phyloP scores from a whole-genome alignment of 768 basidiomycete species.

The Rhodocollybia butyracea region DNA sequence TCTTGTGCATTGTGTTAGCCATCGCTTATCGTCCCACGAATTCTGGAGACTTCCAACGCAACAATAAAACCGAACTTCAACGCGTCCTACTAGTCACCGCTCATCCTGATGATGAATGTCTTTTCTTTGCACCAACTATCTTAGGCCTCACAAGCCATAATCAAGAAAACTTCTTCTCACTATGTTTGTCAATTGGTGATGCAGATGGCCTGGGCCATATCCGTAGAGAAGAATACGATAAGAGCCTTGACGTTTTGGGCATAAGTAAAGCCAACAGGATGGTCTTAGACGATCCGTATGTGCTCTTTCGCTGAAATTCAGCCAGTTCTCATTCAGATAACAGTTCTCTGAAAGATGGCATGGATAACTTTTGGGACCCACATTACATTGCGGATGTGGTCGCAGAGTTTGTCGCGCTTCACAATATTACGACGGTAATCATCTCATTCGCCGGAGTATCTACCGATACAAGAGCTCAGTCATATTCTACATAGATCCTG shows the following conservation, averaged over 20 bases:
- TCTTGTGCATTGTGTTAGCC: neutral
- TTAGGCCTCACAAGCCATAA: slow-evolving; percentile 39
- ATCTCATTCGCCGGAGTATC: slow-evolving; percentile 19
- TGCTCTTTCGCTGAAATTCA: slow-evolving; percentile 8
- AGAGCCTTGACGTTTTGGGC: slow-evolving; percentile 52
- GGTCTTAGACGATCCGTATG: slow-evolving; percentile 71
- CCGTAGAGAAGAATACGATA: slow-evolving; percentile 42
- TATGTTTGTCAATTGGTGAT: slow-evolving; percentile 79
- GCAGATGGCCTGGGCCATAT: slow-evolving; percentile 52
- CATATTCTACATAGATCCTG: slow-evolving; percentile 54
- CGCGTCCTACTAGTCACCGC: slow-evolving; percentile 76
- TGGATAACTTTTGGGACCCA: slow-evolving; percentile 63
- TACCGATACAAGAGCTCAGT: slow-evolving; percentile 6
- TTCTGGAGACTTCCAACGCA: neutral
- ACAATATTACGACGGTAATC: slow-evolving; percentile 63
- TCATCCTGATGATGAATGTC: slow-evolving; percentile 92
- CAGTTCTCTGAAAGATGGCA: slow-evolving; percentile 71
- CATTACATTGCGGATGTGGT: slow-evolving; percentile 56
- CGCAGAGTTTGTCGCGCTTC: slow-evolving; percentile 50
- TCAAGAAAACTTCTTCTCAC: slow-evolving; percentile 38
- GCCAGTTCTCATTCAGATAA: neutral
- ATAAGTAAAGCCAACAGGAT: slow-evolving; percentile 39
- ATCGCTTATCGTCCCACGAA: neutral
- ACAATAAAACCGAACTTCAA: too few relatives aligned
- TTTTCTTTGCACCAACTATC: slow-evolving; percentile 91